Percentiles rank a stretch among this genome's conserved stretches.
Conservation (phyloP, 768 basidiomycete species). For the Panaeolus papilionaceus region DNA sequence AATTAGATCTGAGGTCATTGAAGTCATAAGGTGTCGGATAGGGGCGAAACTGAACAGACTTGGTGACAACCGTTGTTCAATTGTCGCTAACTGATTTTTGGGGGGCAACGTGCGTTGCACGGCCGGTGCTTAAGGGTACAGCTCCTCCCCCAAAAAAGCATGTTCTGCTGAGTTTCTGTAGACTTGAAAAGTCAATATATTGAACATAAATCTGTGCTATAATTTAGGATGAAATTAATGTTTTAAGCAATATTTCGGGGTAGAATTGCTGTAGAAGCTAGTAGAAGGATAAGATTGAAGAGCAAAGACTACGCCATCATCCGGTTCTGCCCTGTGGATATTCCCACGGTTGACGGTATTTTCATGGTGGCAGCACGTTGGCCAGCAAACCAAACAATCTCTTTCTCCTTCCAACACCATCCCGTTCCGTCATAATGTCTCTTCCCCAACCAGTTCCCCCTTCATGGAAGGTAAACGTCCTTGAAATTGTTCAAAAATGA, state of each 20-base stretch:
- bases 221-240: background rate
- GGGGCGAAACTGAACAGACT: background rate
- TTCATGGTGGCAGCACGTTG: conserved; percentile 13
- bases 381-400: conserved; percentile 14
- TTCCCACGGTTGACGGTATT: conserved; percentile 20
- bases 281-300: conserved; percentile 8
- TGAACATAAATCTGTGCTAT: background rate
- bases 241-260: background rate
- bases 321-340: conserved; percentile 19
- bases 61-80: conserved; percentile 3
- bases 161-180: background rate
- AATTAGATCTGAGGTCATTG: conserved; percentile 7
- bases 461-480: conserved; percentile 85
- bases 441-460: conserved; percentile 96
- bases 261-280: background rate
- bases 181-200: background rate
- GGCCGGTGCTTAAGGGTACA: background rate
- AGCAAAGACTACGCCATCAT: background rate
- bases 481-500: background rate
- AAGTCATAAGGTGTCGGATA: conserved; percentile 6
- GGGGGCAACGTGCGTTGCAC: conserved; percentile 4
- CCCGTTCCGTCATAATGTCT: conserved; percentile 61
- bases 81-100: conserved; percentile 6
- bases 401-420: conserved; percentile 17
- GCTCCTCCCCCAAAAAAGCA: conserved; percentile 2